These are phyloP conservation scores for Pinus albicaulis DNA, from an alignment of 75 land plant species.

Conservation along the genomic window DNA sequence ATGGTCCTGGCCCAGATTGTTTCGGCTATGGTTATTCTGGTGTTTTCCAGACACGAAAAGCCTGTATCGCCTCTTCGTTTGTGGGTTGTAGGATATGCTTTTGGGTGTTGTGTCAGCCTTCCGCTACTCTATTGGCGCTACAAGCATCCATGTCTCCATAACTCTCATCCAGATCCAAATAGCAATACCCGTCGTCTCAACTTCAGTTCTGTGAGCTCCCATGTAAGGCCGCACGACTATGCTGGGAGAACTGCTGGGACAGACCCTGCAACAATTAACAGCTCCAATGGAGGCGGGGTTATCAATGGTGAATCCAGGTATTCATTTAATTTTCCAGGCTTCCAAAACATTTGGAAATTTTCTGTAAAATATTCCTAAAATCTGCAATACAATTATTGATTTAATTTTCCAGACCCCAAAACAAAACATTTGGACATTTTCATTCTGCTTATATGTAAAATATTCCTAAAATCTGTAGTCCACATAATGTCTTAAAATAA, in stretches of 20 bases:
- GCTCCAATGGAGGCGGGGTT: background rate
- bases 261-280: background rate
- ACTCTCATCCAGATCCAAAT: background rate
- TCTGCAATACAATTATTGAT: too few species aligned
- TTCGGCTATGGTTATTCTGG: conserved; percentile 35
- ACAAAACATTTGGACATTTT: too few species aligned
- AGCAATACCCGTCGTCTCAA: background rate
- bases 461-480: too few species aligned
- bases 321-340: background rate
- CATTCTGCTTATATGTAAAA: too few species aligned
- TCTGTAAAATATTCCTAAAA: too few species aligned
- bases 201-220: background rate
- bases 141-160: conserved; percentile 1
- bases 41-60: conserved; percentile 51
- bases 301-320: conserved; percentile 7
- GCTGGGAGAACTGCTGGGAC: background rate
- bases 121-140: conserved; percentile 60
- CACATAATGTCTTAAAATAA: too few species aligned
- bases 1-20: conserved; percentile 46
- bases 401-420: too few species aligned
- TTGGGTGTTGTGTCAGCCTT: conserved; percentile 50
- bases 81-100: conserved; percentile 77
- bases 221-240: background rate
- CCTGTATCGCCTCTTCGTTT: conserved; percentile 75
- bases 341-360: too few species aligned